Base-by-base conservation (phyloP, 176 grass and related monocot species). In the Bolboschoenus planiculmis region DNA sequence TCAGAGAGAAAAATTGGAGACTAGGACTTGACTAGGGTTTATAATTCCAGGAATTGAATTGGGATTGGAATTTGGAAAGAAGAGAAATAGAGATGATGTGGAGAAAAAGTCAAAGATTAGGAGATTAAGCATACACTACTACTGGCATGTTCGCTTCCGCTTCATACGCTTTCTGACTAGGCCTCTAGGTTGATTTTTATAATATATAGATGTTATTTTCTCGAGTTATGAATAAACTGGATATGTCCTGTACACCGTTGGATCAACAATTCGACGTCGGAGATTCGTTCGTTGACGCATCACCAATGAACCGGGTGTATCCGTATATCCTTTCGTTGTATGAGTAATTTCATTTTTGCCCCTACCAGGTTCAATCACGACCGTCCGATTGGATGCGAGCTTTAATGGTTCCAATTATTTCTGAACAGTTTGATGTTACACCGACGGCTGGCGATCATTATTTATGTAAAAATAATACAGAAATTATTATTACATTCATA, bases 91-190 rank as follows among this genome's bases (percentile, higher is more conserved):
- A 59, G 83, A 78, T 27, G 21, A 48, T 6, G 1, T 8, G 3
- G 1, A 15, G 10, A 48, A 23, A 48, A 23, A 61, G 64, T 58
- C 42, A 56, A 27, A 56, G 39, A 13, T 48, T n/a, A n/a, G n/a
- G n/a, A n/a, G n/a, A n/a, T n/a, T n/a, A n/a, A n/a, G n/a, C n/a
- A n/a, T n/a, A n/a, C n/a, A n/a, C n/a, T n/a, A n/a, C n/a, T n/a
- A n/a, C n/a, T 63, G 70, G 37, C 86, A 87, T 57, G 57, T 84
- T 75, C 53, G 43, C 30, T 59, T 79, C 40, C 56, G 40, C 78
- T 62, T 81, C 53, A 74, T 87, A 34, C 66, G 80, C 56, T 83
- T 21, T 29, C 8, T 57, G 29, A 33, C 16, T 37, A 37, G 27
- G 21, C 30, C 50, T 34, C 71, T 11, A n/a, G 48, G 24, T 14